These are phyloP conservation scores for Camellia oleifera DNA, from an alignment of 179 eudicot species.

Conservation along the genomic window DNA sequence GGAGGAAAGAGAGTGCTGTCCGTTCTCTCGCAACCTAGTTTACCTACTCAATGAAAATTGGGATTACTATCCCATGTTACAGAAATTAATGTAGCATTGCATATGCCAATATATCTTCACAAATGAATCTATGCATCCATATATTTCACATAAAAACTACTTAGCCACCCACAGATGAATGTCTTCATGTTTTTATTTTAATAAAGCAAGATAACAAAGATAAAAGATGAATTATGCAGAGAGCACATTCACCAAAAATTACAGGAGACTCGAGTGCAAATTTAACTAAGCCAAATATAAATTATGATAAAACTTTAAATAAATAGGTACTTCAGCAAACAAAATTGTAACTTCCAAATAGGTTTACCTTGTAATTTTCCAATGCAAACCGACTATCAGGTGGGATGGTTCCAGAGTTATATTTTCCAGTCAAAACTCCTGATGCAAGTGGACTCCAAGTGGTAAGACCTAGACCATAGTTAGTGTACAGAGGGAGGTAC, in stretches of 20 bases:
- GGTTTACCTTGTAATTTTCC: slow-evolving; percentile 84
- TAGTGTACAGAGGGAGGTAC: slow-evolving; percentile 71
- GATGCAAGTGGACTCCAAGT: slow-evolving; percentile 99
- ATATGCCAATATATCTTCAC: too few species aligned
- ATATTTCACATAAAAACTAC: too few species aligned
- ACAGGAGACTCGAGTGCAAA: background rate
- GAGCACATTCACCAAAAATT: background rate
- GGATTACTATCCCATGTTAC: too few species aligned
- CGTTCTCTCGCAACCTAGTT: background rate
- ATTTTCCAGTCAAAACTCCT: slow-evolving; percentile 94
- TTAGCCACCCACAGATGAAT: too few species aligned
- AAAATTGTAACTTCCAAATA: background rate
- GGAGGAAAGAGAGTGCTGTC: background rate
- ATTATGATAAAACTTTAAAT: background rate
- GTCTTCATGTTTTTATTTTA: too few species aligned
- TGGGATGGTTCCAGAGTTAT: slow-evolving; percentile 62
- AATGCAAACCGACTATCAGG: slow-evolving; percentile 84
- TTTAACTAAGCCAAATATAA: background rate
- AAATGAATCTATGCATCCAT: too few species aligned
- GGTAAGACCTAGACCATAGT: slow-evolving; percentile 89
- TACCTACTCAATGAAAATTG: too few species aligned
- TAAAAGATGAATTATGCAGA: background rate
- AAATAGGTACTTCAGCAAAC: background rate
- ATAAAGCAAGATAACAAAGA: background rate
- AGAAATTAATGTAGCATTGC: too few species aligned